Percentiles rank a stretch among this genome's conserved stretches.
phyloP scores from a whole-genome alignment of 345 rosid species.

The Moricandia arvensis region DNA sequence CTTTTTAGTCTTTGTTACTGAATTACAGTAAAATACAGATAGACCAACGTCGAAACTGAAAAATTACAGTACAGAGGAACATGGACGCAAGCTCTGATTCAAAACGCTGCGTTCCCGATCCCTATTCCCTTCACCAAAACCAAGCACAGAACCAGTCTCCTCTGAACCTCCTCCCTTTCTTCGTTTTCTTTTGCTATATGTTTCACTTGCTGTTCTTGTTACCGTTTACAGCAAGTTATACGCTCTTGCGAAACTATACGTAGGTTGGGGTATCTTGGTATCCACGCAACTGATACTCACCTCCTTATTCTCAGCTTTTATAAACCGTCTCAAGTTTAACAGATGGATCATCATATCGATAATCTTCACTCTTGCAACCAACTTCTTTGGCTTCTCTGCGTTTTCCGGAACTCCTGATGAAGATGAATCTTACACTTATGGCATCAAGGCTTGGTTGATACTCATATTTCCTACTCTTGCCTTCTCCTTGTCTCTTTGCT shows the following conservation, averaged over 20 bases:
- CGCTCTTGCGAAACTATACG: conserved; percentile 31
- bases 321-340: conserved; percentile 49
- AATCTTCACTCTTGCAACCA: too few species aligned
- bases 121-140: conserved; percentile 17
- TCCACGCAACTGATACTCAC: conserved; percentile 52
- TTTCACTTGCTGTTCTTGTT: conserved; percentile 40
- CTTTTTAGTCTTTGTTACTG: too few species aligned
- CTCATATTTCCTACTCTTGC: conserved; percentile 35
- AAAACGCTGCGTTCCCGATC: conserved; percentile 34
- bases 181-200: conserved; percentile 30
- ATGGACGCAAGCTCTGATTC: conserved; percentile 38
- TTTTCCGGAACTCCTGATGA: too few species aligned
- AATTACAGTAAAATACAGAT: not conserved
- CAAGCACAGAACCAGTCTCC: not conserved
- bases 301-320: conserved; percentile 44
- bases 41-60: too few species aligned
- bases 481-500: conserved; percentile 33
- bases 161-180: not conserved
- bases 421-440: too few species aligned
- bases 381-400: too few species aligned
- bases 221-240: conserved; percentile 39
- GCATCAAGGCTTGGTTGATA: too few species aligned
- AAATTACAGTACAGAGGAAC: conserved; percentile 30
- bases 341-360: conserved; percentile 46
- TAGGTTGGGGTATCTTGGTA: conserved; percentile 41